Evolutionary conservation across 352 stramenopile genomes (phyloP).

Genomic region (Pythium angustatum): DNA sequence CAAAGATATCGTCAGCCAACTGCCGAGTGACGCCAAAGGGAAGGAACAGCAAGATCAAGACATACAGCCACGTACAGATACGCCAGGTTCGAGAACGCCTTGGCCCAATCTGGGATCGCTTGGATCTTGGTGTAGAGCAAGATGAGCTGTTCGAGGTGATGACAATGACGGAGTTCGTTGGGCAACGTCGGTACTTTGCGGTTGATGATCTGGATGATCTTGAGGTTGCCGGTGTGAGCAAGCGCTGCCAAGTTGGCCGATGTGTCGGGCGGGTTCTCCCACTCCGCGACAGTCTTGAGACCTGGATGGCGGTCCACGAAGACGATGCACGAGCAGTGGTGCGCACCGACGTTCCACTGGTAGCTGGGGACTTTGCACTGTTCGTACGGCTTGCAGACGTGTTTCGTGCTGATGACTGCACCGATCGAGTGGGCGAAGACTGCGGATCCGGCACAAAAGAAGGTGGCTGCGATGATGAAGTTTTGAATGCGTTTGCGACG

Average conservation of each 20-base stretch:
- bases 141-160: conserved; percentile 30
- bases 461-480: background rate
- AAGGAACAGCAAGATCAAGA: background rate
- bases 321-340: conserved; percentile 30
- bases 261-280: conserved; percentile 23
- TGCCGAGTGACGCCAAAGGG: too few species aligned
- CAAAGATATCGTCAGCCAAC: too few species aligned
- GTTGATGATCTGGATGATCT: conserved; percentile 35
- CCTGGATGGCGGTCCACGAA: conserved; percentile 18
- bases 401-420: conserved; percentile 1
- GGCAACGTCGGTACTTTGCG: conserved; percentile 17
- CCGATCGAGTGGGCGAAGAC: conserved; percentile 27
- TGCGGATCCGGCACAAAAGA: conserved; percentile 9
- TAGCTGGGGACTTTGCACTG: conserved; percentile 22
- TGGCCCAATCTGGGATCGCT: conserved; percentile 27
- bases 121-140: conserved; percentile 32
- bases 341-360: conserved; percentile 20
- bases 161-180: conserved; percentile 19
- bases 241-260: conserved; percentile 13
- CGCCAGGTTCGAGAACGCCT: conserved; percentile 12
- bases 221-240: conserved; percentile 22
- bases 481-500: background rate
- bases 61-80: conserved; percentile 24
- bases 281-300: conserved; percentile 11
- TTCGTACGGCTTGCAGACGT: conserved; percentile 3